Base-by-base conservation (phyloP, 352 stramenopile species). In the Phytophthora quininea region DNA sequence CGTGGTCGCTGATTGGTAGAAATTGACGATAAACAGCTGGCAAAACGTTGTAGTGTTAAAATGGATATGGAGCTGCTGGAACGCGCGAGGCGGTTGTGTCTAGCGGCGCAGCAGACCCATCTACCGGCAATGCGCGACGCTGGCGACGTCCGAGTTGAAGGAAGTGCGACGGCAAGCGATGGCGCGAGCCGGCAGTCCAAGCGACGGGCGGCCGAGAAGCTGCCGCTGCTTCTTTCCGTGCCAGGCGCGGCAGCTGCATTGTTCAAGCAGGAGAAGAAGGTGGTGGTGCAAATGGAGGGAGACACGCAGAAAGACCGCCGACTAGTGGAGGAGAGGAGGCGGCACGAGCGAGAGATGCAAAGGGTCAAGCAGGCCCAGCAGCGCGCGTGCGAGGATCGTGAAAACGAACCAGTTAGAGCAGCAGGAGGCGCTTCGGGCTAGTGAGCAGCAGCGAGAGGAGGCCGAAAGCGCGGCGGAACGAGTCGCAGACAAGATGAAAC, bases 341-440 rank as follows among this genome's bases (percentile, higher is more conserved):
- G 29, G 12, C 42, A 52, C 2, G 53, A 80, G 47, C 58, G 66
- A 1, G 71, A 79, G 19, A 30, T 58, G 1, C 72, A 87, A 53
- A 82, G 73, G 48, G 75, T 89, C 30, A 78, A 79, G 0, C 83
- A 91, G 8, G 82, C 82, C 1, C 82, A 88, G 50, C 80, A 91
- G 48, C 77, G 83, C 14, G 14, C 71, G 74, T 5, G 82, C 82
- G 0, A 62, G 85, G 19, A 59, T 91, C 14, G 63, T 67, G 0
- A 75, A 79, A 15, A 71, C 69, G 1, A 87, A 82, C 30, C 80
- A 88, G 54, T 63, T 72, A 15, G 76, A 88, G 29, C 53, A 75
- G 12, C 50, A 76, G 14, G 60, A 76, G 2, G 49, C 65, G 12
- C 71, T 58, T 15, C 56, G 46, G 19, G 61, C 70, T 32, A 69